phyloP scores from a whole-genome alignment of 495 filamentous ascomycete species.

The Alectoria sarmentosa region DNA sequence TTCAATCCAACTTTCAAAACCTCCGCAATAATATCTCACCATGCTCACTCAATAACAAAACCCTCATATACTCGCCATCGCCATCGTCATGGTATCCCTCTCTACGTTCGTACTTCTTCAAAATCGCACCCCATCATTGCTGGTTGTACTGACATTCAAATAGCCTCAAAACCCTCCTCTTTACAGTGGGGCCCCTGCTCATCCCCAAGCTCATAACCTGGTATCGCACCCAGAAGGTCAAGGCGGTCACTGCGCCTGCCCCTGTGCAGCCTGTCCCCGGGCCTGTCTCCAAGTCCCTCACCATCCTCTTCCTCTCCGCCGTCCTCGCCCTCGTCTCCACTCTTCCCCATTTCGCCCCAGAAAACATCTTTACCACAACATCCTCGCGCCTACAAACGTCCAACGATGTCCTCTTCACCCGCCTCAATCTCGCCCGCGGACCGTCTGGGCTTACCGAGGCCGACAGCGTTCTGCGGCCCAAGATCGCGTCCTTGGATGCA shows the following conservation, averaged over 20 bases:
- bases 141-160: constrained; percentile 8
- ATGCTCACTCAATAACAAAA: constrained; percentile 24
- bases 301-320: constrained; percentile 53
- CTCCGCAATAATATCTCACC: background rate
- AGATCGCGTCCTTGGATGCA: constrained; percentile 61
- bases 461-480: constrained; percentile 58
- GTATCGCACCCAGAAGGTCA: constrained; percentile 56
- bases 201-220: constrained; percentile 63
- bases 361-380: constrained; percentile 76
- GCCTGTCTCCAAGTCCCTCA: constrained; percentile 44
- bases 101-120: constrained; percentile 20
- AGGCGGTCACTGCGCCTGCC: constrained; percentile 38
- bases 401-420: constrained; percentile 76
- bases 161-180: constrained; percentile 69
- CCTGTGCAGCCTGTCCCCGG: constrained; percentile 43
- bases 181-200: constrained; percentile 82
- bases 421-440: constrained; percentile 58
- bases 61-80: background rate
- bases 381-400: constrained; percentile 77
- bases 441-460: constrained; percentile 43
- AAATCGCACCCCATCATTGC: background rate
- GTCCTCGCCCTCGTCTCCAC: constrained; percentile 53
- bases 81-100: constrained; percentile 22
- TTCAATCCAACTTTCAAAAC: background rate
- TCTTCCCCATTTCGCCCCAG: constrained; percentile 61